phyloP scores from a whole-genome alignment of 2,329 filamentous ascomycete species.

The Ophiostoma tasmaniense region DNA sequence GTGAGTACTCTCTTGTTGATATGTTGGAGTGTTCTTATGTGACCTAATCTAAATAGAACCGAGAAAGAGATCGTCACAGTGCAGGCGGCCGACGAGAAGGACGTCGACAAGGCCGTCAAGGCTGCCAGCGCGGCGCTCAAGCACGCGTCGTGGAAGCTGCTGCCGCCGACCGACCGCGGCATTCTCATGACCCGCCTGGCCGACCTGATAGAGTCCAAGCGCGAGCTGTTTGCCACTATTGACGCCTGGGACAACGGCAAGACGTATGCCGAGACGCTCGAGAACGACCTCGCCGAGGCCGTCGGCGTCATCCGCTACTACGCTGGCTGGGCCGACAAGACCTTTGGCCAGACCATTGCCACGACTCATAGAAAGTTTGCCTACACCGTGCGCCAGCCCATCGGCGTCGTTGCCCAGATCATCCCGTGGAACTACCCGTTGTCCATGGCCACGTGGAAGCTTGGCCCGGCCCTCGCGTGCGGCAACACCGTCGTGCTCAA shows the following conservation, averaged over 20 bases:
- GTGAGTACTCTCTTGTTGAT: slow-evolving; percentile 33
- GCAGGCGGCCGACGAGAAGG: slow-evolving; percentile 8
- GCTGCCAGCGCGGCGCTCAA: slow-evolving; percentile 16
- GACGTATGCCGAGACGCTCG: slow-evolving; percentile 30
- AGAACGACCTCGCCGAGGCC: slow-evolving; percentile 10
- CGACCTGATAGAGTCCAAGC: slow-evolving; percentile 32
- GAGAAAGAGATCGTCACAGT: slow-evolving; percentile 13
- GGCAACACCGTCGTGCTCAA: slow-evolving; percentile 55
- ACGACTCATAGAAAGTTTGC: slow-evolving; percentile 53
- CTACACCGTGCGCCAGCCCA: slow-evolving; percentile 59
- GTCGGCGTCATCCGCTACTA: slow-evolving; percentile 57
- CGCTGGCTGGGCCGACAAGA: slow-evolving; percentile 62
- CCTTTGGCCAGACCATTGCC: slow-evolving; percentile 61
- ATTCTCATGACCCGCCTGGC: slow-evolving; percentile 36
- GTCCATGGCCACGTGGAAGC: slow-evolving; percentile 62
- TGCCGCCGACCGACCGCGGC: slow-evolving; percentile 24
- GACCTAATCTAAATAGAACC: not conserved
- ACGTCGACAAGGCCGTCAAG: slow-evolving; percentile 18
- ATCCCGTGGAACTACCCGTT: slow-evolving; percentile 70
- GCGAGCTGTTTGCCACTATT: slow-evolving; percentile 33
- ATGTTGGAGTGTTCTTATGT: too few relatives aligned
- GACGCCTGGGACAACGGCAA: slow-evolving; percentile 81
- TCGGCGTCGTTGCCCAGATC: slow-evolving; percentile 61
- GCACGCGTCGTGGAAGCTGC: slow-evolving; percentile 7
- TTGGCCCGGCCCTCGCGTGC: slow-evolving; percentile 55